Conservation (phyloP, 352 stramenopile genomes). For the Pythium volutum region DNA sequence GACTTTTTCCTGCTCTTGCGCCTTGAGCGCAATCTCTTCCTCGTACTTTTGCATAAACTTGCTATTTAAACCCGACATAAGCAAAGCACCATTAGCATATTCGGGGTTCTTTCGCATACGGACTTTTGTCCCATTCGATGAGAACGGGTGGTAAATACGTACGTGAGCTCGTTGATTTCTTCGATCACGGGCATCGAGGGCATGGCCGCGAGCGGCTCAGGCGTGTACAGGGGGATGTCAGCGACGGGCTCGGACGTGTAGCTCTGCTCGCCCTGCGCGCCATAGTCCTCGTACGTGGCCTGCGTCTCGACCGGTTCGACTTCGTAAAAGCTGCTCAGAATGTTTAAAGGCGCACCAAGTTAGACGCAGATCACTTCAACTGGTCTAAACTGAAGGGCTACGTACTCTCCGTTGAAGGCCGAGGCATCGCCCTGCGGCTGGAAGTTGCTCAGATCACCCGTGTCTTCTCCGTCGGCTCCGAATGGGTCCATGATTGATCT, state of each 20-base stretch:
- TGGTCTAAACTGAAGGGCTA: not conserved
- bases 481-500: slow-evolving; percentile 59
- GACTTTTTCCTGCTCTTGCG: slow-evolving; percentile 70
- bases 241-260: slow-evolving; percentile 16
- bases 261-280: slow-evolving; percentile 15
- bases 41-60: slow-evolving; percentile 77
- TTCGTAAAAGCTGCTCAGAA: slow-evolving; percentile 56
- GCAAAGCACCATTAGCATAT: not conserved
- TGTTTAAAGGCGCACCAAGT: too few relatives aligned
- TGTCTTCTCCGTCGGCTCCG: slow-evolving; percentile 38
- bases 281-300: slow-evolving; percentile 24
- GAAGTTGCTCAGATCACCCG: slow-evolving; percentile 56
- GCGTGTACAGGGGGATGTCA: slow-evolving; percentile 14
- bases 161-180: slow-evolving; percentile 77
- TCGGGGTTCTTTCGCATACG: not conserved
- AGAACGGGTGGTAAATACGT: slow-evolving; percentile 23
- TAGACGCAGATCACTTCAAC: slow-evolving; percentile 16
- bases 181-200: slow-evolving; percentile 42
- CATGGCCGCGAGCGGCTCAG: slow-evolving; percentile 10
- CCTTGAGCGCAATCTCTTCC: slow-evolving; percentile 62
- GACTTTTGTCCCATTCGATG: too few relatives aligned
- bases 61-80: slow-evolving; percentile 20
- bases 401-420: slow-evolving; percentile 48
- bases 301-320: slow-evolving; percentile 36
- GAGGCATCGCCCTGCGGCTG: slow-evolving; percentile 44